Conservation (phyloP, 305 asterid species). For the Stenogyne calaminthoides region DNA sequence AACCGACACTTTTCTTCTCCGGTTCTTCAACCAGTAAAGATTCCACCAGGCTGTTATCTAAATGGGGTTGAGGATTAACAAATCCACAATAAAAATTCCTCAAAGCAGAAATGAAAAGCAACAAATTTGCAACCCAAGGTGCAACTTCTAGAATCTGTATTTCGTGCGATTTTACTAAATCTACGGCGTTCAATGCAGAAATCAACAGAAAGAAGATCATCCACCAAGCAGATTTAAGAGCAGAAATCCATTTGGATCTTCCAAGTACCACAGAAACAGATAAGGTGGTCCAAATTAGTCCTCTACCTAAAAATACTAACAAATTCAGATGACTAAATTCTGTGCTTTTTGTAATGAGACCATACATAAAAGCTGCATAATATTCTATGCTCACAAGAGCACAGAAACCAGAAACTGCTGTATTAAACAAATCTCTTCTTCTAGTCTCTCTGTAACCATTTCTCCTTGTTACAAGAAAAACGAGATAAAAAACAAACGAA, state of each 20-base stretch:
- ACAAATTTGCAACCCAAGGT: slow-evolving; percentile 52
- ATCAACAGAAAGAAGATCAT: slow-evolving; percentile 40
- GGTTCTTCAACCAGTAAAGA: slow-evolving; percentile 40
- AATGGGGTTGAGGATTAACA: slow-evolving; percentile 23
- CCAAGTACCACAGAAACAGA: slow-evolving; percentile 45
- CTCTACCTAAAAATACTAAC: slow-evolving; percentile 41
- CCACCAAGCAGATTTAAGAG: slow-evolving; percentile 64
- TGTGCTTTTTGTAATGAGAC: slow-evolving; percentile 11
- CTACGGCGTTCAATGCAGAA: slow-evolving; percentile 45
- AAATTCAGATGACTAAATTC: slow-evolving; percentile 34
- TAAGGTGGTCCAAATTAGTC: slow-evolving; percentile 55
- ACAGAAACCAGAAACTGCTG: slow-evolving; percentile 41
- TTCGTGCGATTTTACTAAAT: slow-evolving; percentile 27
- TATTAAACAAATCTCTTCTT: slow-evolving; percentile 38
- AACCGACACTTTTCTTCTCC: slow-evolving; percentile 8
- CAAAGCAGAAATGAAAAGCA: slow-evolving; percentile 52
- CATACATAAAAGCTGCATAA: slow-evolving; percentile 38
- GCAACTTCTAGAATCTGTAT: slow-evolving; percentile 40
- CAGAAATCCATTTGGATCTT: slow-evolving; percentile 45
- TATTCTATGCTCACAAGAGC: slow-evolving; percentile 45
- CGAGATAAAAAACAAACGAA: slow-evolving; percentile 40
- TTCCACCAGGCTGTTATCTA: slow-evolving; percentile 33
- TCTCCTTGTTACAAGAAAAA: slow-evolving; percentile 36
- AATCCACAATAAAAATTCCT: slow-evolving; percentile 28
- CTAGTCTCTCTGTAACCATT: slow-evolving; percentile 26